Evolutionary conservation across 1,284 basidiomycete genomes (phyloP).

Genomic region (Heliocybe sulcata): DNA sequence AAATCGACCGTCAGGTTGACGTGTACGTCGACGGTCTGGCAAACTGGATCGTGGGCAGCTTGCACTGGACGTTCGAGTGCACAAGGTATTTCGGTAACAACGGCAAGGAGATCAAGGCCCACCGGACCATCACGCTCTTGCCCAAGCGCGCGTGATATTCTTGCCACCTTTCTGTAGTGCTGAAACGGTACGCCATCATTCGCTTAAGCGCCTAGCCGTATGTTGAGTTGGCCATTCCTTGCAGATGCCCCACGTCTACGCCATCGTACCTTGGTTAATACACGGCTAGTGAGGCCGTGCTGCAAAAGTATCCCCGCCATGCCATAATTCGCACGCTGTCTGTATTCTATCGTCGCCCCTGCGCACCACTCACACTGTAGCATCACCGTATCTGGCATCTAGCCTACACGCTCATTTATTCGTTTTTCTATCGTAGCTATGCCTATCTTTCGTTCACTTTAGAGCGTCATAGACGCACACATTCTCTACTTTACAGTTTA

Average conservation of each 20-base stretch:
- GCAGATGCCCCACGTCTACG: background rate
- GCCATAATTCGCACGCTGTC: background rate
- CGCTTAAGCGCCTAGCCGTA: background rate
- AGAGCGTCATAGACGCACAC: background rate
- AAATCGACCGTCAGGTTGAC: conserved; percentile 13
- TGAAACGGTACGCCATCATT: background rate
- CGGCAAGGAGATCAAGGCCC: conserved; percentile 15
- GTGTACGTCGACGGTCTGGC: conserved; percentile 19
- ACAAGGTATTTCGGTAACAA: conserved; percentile 21
- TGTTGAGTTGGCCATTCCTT: background rate
- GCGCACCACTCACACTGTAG: background rate
- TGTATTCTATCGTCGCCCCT: background rate
- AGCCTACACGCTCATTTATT: background rate
- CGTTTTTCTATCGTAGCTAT: background rate
- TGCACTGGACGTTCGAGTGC: conserved; percentile 23
- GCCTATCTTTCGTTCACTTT: background rate
- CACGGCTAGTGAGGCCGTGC: background rate
- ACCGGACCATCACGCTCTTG: conserved; percentile 8
- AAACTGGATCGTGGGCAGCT: conserved; percentile 18
- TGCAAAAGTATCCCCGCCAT: background rate
- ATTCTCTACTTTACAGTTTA: background rate
- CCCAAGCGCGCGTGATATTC: conserved; percentile 6
- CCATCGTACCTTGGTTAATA: too few relatives aligned
- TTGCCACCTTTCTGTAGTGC: background rate
- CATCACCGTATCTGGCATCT: background rate